Evolutionary conservation across 495 filamentous ascomycete species (phyloP), one percentile per base, ranked within the genome.

Genomic region (Neurospora cerealis): DNA sequence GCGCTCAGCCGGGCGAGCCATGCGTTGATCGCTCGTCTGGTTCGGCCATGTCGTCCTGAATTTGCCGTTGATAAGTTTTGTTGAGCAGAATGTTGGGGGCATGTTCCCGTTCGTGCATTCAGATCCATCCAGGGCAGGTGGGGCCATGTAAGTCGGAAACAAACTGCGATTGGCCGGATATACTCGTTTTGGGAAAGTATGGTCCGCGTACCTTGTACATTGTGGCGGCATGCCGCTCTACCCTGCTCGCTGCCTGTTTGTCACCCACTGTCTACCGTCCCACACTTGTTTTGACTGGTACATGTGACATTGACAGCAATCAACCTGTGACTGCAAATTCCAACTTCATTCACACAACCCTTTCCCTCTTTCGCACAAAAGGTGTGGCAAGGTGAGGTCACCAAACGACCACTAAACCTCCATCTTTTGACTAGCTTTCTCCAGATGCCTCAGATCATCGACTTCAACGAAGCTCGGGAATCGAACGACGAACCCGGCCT

Each of bases 81-180:
- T 81, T 81, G 79, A 81, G 79, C 73, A 81, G 80, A 80, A 9
- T 78, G 79, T 81, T 81, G 79, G 79, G 79, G 77, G 73, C 62
- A 69, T 40, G 74, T 71, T 73, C 39, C 46, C 34, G 60, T 71
- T 37, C 62, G 62, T 54, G 46, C 46, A 60, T 54, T 11, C 46
- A 54, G 46, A n/a, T 60, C 13, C 48, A 19, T 32, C 15, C 54
- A 66, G 28, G 54, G 28, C 28, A 66, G 13, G 54, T 66, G 54
- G 54, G 28, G 15, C 54, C 28, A 28, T 66, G 9, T 66, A 66
- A 66, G 54, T 66, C 15, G 28, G 54, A 6, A 34, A 19, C 54
- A 34, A 17, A 34, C 8, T 34, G 54, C 54, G 28, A 66, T 34
- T 66, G 54, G 54, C 28, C 15, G 54, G 28, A 17, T 32, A 62